Conservation (phyloP, 2,329 filamentous ascomycete species). For the Paraconiothyrium sp. region DNA sequence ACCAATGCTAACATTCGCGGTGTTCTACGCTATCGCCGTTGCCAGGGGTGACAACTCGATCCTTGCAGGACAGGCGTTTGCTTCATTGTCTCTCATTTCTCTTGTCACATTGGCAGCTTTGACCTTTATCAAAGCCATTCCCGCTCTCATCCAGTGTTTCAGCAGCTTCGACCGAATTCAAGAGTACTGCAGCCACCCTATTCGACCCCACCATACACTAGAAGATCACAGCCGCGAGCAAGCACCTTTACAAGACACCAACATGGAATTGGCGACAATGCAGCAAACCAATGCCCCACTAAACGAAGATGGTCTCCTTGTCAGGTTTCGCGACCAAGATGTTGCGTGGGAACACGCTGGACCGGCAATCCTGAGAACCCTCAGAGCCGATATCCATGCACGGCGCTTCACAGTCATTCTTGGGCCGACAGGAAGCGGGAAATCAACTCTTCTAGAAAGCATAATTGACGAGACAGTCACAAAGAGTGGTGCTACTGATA, state of each 20-base stretch:
- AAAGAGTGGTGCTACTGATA: slow-evolving; percentile 1
- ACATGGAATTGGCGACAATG: slow-evolving; percentile 11
- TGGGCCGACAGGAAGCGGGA: slow-evolving; percentile 16
- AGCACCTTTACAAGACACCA: slow-evolving; percentile 7
- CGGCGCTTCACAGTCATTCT: slow-evolving; percentile 14
- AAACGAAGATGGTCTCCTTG: slow-evolving; percentile 8
- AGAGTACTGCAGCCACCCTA: slow-evolving; percentile 21
- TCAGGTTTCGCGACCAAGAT: slow-evolving; percentile 15
- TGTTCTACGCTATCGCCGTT: slow-evolving; percentile 16
- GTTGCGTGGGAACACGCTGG: slow-evolving; percentile 17
- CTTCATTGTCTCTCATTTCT: slow-evolving; percentile 20
- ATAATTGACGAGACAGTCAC: slow-evolving; percentile 14
- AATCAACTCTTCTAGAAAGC: slow-evolving; percentile 16
- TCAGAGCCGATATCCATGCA: slow-evolving; percentile 7
- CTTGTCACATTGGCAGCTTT: slow-evolving; percentile 20
- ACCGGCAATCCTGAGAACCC: slow-evolving; percentile 12
- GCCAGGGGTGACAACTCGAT: slow-evolving; percentile 15
- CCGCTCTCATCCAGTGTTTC: slow-evolving; percentile 17
- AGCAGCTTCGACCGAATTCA: slow-evolving; percentile 23
- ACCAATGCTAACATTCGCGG: slow-evolving; percentile 21
- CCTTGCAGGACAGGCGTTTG: slow-evolving; percentile 21
- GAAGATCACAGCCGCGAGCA: slow-evolving; percentile 14
- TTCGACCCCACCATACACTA: slow-evolving; percentile 18
- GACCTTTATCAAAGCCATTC: slow-evolving; percentile 17
- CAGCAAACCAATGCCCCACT: not conserved